phyloP scores from a whole-genome alignment of 108 stramenopile species.

The Fragilariopsis cylindrus region DNA sequence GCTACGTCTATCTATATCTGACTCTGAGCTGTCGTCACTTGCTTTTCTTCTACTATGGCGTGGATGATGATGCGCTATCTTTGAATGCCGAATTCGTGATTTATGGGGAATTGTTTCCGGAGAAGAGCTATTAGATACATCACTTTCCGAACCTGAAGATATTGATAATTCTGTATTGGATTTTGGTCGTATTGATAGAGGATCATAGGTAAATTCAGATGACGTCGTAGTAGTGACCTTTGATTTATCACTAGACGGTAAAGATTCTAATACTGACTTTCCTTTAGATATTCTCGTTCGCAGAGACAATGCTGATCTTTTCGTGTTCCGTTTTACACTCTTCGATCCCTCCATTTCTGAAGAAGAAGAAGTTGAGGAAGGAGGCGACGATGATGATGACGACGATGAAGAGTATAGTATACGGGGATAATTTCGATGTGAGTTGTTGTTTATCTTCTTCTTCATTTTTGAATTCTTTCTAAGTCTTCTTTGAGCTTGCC shows the following conservation, averaged over 20 bases:
- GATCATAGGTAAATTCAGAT: not conserved
- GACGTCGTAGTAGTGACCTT: too few relatives aligned
- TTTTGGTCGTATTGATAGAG: not conserved
- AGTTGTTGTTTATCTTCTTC: not conserved
- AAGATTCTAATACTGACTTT: not conserved
- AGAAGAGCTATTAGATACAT: constrained; percentile 4
- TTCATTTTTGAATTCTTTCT: not conserved
- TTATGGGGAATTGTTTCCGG: not conserved
- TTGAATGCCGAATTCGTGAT: too few relatives aligned
- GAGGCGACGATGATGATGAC: not conserved
- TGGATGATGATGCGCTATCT: too few relatives aligned
- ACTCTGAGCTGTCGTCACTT: too few relatives aligned
- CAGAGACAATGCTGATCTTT: not conserved
- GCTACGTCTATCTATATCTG: too few relatives aligned
- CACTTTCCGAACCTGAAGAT: not conserved
- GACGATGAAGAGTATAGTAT: constrained; percentile 2
- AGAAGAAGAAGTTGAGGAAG: constrained; percentile 7
- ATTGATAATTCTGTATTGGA: not conserved
- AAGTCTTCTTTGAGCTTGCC: not conserved
- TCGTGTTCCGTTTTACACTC: not conserved
- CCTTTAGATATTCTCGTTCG: not conserved
- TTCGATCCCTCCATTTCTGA: not conserved
- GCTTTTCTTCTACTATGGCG: too few relatives aligned
- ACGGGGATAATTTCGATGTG: not conserved
- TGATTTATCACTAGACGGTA: not conserved